Conservation (phyloP, 805 yeast genomes). For the Saturnispora bothae region DNA sequence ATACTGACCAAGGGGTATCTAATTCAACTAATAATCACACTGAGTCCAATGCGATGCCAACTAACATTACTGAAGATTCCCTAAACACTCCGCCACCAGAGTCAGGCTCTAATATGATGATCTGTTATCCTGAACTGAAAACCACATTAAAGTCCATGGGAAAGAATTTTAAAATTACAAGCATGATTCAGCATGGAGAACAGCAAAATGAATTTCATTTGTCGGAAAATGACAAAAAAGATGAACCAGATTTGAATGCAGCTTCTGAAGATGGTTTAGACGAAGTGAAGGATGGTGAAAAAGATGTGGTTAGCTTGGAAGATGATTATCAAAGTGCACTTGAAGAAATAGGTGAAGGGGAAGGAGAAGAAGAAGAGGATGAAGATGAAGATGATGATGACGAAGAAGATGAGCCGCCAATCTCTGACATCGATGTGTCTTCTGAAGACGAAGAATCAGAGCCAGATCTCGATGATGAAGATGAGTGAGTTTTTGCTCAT, state of each 20-base stretch:
- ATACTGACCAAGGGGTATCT: neutral
- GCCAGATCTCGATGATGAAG: constrained; percentile 6
- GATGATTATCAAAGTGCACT: too few species aligned
- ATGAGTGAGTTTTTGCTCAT: constrained; percentile 6
- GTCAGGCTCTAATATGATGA: constrained; percentile 8
- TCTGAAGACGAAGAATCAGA: neutral
- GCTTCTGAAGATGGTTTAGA: neutral
- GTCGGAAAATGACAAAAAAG: too few species aligned
- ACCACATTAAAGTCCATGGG: constrained; percentile 1
- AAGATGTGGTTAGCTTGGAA: too few species aligned
- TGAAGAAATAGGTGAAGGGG: constrained; percentile 3
- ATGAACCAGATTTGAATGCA: too few species aligned
- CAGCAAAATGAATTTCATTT: too few species aligned
- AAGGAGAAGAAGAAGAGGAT: neutral
- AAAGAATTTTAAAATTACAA: neutral
- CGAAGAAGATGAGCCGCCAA: constrained; percentile 3
- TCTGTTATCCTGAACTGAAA: constrained; percentile 22
- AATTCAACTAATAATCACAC: neutral
- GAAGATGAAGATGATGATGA: constrained; percentile 1
- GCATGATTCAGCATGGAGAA: neutral
- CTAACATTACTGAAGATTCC: neutral
- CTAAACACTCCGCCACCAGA: constrained; percentile 8
- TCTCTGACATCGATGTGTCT: constrained; percentile 3
- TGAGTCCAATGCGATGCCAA: too few species aligned
- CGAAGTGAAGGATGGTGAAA: neutral